Percentiles rank a stretch among this genome's conserved stretches.
These are phyloP conservation scores for Rhizoctonia solani DNA, from an alignment of 1,284 basidiomycete species.

Conservation along the genomic window DNA sequence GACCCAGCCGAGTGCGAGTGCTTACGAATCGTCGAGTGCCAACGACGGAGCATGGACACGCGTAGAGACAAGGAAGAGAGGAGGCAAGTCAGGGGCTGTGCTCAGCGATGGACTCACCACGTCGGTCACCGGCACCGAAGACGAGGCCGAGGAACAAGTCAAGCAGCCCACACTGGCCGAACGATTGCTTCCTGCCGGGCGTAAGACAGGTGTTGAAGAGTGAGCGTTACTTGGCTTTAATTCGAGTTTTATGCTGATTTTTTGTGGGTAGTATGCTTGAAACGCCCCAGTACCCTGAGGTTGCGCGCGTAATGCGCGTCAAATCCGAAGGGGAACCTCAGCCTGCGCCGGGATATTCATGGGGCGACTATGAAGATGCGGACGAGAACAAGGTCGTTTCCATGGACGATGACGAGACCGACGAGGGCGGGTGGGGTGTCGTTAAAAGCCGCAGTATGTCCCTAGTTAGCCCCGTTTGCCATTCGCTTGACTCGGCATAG, in stretches of 20 bases:
- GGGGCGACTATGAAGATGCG: conserved; percentile 72
- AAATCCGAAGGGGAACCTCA: conserved; percentile 58
- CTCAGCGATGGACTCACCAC: conserved; percentile 54
- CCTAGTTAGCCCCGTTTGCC: conserved; percentile 47
- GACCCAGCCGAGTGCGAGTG: conserved; percentile 40
- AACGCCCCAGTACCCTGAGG: conserved; percentile 57
- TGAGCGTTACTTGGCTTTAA: conserved; percentile 51
- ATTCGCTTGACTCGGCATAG: conserved; percentile 1
- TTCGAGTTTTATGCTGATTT: conserved; percentile 11
- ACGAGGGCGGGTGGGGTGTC: conserved; percentile 69
- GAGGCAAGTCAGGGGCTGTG: conserved; percentile 30
- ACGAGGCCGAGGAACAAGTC: conserved; percentile 11
- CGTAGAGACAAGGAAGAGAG: conserved; percentile 45
- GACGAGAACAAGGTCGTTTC: conserved; percentile 50
- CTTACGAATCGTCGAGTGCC: conserved; percentile 21
- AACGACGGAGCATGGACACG: conserved; percentile 63
- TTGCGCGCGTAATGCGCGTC: conserved; percentile 66
- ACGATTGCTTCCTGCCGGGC: conserved; percentile 16
- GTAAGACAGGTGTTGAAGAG: conserved; percentile 33
- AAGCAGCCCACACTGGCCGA: conserved; percentile 26
- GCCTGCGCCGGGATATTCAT: conserved; percentile 67
- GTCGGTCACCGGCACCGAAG: conserved; percentile 57
- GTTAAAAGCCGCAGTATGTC: conserved; percentile 59
- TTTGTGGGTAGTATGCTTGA: conserved; percentile 59
- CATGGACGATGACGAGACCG: conserved; percentile 60